Evolutionary conservation across 805 yeast genomes (phyloP), one percentile per base, ranked within the genome.

Genomic region (Saccharomyces eubayanus): DNA sequence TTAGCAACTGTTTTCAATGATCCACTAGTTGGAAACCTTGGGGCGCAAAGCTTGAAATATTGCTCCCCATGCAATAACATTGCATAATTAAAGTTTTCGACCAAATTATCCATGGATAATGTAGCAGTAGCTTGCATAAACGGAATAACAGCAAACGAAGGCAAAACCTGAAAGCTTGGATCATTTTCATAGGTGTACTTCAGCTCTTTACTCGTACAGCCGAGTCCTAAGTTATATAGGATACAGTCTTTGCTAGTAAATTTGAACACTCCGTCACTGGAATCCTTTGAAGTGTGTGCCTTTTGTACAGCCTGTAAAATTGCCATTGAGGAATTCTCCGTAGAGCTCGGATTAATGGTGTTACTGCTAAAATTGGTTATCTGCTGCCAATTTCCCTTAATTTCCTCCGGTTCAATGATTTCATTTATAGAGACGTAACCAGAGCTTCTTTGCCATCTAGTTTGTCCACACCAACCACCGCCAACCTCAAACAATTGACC

Each of bases 381-480:
- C 43, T 78, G 81, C 10, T 65, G 73, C 84, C 94, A 82, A 67
- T 85, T 75, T 51, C 84, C 85, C 53, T 78, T 75, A 56, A 92
- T 74, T 62, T 81, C 79, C 72, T 92, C 98, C 21, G 89, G 84
- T 14, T 79, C 81, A 40, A 71, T 62, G 14, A 63, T 57, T 47
- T 62, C 62, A 28, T 60, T 63, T 56, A 78, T 80, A 40, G 81
- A 78, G 14, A 87, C 87, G 47, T 80, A 85, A 61, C 99, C 98
- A 58, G 84, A 83, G 52, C 96, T 85, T 69, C 97, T 82, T 74
- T 92, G 96, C 92, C 94, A 91, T 76, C 97, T 82, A 45, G 97
- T 91, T 71, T 82, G 82, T 64, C 96, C 97, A 62, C 88, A 77
- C 97, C 97, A 92, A 46, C 97, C 98, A 55, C 94, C 96, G 61